Evolutionary conservation across 208 protist species (phyloP), one percentile per base, ranked within the genome.

Genomic region (Plasmodiophora brassicae): DNA sequence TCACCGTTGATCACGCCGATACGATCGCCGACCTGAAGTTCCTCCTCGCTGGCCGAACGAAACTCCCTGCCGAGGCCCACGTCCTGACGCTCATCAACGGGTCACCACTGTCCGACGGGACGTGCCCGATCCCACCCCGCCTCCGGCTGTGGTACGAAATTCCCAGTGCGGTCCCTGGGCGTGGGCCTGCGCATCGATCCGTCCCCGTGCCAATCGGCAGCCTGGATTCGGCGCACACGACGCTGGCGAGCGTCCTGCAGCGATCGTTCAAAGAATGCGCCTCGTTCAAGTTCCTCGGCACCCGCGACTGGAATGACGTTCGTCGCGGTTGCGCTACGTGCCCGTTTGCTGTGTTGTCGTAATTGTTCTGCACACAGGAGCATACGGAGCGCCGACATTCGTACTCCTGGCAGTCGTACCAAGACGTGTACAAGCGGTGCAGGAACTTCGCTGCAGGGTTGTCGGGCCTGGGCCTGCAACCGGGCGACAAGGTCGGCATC

Each of bases 401-500:
- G 5, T 78, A 78, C n/a, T 36, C 65, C 5, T 88, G 0, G 0
- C 38, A 44, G 1, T 41, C 87, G 20, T 88, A 88, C 41, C 46
- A 85, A 10, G 71, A 65, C 45, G 78, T 88, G 10, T 78, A 85
- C 5, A 10, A 32, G 0, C 28, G 36, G 35, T 32, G 32, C 43
- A 1, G 22, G 22, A 85, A 0, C 22, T 88, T 88, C 36, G 71
- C 87, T 20, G 0, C 8, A 65, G 87, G 57, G 0, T 46, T 88
- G 8, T 0, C 1, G 1, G 28, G 1, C 0, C 5, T 88, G 43
- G 87, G 87, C 1, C 0, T 88, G 0, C 57, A 85, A 5, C 0
- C n/a, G 1, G 87, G 87, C 32, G 87, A 88, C n/a, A 88, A 88
- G 46, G 38, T 88, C 41, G 87, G 57, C 28, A 88, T 88, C 32